Evolutionary conservation across 768 basidiomycete species (phyloP).

Genomic region (Brasilioporus rufonigricans): DNA sequence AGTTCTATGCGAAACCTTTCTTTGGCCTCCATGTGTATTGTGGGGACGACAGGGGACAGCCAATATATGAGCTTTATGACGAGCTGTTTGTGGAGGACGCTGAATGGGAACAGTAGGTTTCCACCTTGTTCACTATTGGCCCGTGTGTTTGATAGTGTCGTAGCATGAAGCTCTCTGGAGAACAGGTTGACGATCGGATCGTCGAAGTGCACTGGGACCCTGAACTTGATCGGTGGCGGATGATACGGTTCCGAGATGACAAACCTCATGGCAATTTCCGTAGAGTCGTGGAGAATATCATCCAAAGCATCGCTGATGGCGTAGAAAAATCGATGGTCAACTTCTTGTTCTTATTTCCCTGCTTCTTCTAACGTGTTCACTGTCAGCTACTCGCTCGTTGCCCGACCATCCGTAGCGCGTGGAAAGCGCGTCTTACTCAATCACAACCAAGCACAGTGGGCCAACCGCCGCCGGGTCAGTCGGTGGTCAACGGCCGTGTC

Average conservation of each 20-base stretch:
- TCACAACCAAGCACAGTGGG: conserved; percentile 25
- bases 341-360: conserved; percentile 8
- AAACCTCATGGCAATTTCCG: conserved; percentile 91
- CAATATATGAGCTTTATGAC: conserved; percentile 83
- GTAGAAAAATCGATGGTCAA: conserved; percentile 85
- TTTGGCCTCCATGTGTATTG: conserved; percentile 84
- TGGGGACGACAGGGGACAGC: conserved; percentile 55
- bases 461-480: conserved; percentile 21
- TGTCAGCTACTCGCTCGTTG: conserved; percentile 67
- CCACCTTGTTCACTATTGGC: neutral
- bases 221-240: conserved; percentile 65
- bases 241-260: conserved; percentile 94
- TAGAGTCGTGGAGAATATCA: conserved; percentile 81
- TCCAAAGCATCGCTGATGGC: conserved; percentile 90
- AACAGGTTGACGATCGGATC: conserved; percentile 91
- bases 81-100: conserved; percentile 80
- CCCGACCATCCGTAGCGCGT: conserved; percentile 61
- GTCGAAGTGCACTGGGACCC: conserved; percentile 93
- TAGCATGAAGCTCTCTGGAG: conserved; percentile 80
- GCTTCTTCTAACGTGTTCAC: conserved; percentile 9
- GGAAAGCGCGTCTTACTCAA: conserved; percentile 64
- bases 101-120: conserved; percentile 88
- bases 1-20: conserved; percentile 80
- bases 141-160: conserved; percentile 1
- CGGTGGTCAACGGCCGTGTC: conserved; percentile 24